Evolutionary conservation across 495 filamentous ascomycete genomes (phyloP).

Genomic region (Daldinia decipiens): DNA sequence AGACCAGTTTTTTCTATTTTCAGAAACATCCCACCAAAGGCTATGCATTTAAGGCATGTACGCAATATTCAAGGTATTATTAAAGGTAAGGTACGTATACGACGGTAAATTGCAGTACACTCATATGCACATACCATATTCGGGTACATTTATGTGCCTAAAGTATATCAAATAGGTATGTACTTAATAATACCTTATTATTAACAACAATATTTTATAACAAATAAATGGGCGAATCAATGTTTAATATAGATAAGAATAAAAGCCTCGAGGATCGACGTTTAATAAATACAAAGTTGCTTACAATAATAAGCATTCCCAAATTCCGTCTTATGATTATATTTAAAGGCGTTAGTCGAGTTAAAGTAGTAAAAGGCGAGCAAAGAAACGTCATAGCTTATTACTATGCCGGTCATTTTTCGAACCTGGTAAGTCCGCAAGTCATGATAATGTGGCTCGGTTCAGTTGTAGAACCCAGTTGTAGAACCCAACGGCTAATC

Average conservation of each 20-base stretch:
- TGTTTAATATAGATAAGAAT: too few relatives aligned
- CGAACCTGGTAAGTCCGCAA: not conserved
- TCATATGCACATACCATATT: slow-evolving; percentile 1
- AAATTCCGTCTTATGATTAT: slow-evolving; percentile 19
- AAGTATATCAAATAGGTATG: not conserved
- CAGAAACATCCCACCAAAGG: not conserved
- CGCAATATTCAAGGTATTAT: not conserved
- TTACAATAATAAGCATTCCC: slow-evolving; percentile 8
- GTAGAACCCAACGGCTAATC: not conserved
- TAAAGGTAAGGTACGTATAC: not conserved
- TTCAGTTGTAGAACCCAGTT: slow-evolving; percentile 2
- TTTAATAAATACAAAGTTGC: slow-evolving; percentile 13
- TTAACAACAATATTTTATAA: too few relatives aligned
- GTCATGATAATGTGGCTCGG: not conserved
- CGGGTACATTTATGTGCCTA: not conserved
- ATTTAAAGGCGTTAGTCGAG: slow-evolving; percentile 10
- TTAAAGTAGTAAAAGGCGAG: slow-evolving; percentile 17
- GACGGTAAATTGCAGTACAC: slow-evolving; percentile 1
- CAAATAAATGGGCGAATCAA: too few relatives aligned
- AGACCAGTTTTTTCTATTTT: slow-evolving; percentile 13
- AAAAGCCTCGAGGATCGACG: too few relatives aligned
- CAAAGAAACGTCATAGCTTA: slow-evolving; percentile 6
- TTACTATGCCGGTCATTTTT: not conserved
- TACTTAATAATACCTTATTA: too few relatives aligned
- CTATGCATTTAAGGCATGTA: slow-evolving; percentile 1